Base-by-base conservation (phyloP, 106 monocot species). In the Dioscorea zingiberensis region DNA sequence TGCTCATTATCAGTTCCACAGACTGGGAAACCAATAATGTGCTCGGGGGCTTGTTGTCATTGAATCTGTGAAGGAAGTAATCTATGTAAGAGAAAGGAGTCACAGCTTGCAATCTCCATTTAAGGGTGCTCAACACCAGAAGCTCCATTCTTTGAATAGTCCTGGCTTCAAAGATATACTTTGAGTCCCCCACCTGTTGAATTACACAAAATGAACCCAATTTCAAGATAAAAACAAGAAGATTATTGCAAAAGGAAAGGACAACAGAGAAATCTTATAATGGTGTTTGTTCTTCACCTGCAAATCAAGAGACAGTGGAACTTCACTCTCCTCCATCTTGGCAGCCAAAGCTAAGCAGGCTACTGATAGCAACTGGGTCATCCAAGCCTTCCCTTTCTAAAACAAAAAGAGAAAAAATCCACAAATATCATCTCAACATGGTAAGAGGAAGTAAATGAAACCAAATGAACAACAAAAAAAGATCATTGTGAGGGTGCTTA, bases 91-190 rank as follows among this genome's bases (percentile, higher is more conserved):
- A 85, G 67, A 91, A 97, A 7, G 97, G 91, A 12, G 97, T 97
- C 38, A 92, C 88, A 15, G 92, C 78, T 55, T 86, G 88, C 91
- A 92, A 86, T 71, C 91, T 92, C 87, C 91, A 97, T 57, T 88
- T 78, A 46, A 97, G 85, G 4, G 85, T 92, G 83, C 84, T 88
- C 7, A 97, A 77, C 47, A 97, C 85, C 21, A 88, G 71, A 60
- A 92, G 88, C 77, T 97, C 97, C 97, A 97, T 97, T 76, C 92
- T 92, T 68, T 92, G 85, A 56, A 97, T 91, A 47, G 85, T 88
- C 63, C 69, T 88, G n/a, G 85, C 85, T 57, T 97, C 91, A 73
- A 97, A 97, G 13, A 91, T 59, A 68, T 74, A 90, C 28, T 75
- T 92, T 5, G 80, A 59, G 7, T 88, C 88, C 0, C 77, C 78